Evolutionary conservation across 1,284 basidiomycete genomes (phyloP).

Genomic region (Fomes fomentarius): DNA sequence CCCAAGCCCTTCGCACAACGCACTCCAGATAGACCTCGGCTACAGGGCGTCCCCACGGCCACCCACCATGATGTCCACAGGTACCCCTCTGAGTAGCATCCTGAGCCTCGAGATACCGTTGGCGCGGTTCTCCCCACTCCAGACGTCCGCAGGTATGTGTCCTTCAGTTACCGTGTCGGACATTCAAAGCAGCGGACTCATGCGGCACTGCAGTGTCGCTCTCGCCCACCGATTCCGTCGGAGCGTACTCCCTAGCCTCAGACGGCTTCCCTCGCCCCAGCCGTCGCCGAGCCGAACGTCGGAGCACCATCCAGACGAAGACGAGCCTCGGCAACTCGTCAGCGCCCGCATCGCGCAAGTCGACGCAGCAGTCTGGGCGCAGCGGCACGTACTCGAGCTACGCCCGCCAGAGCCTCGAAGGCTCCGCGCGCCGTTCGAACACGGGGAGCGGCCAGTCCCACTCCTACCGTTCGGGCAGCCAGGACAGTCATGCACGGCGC

Average conservation of each 20-base stretch:
- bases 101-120: conserved; percentile 9
- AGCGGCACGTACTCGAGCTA: conserved; percentile 2
- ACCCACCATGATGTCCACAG: conserved; percentile 4
- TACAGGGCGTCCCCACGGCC: conserved; percentile 4
- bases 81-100: not conserved
- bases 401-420: not conserved
- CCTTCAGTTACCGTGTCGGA: not conserved
- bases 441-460: not conserved
- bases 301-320: conserved; percentile 10
- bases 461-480: not conserved
- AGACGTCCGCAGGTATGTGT: not conserved
- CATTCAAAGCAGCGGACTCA: not conserved
- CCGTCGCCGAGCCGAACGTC: conserved; percentile 5
- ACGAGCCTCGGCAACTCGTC: conserved; percentile 6
- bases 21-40: conserved; percentile 9
- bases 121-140: conserved; percentile 2
- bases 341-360: not conserved
- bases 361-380: not conserved
- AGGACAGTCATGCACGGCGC: conserved; percentile 2
- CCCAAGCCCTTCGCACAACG: conserved; percentile 4
- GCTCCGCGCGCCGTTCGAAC: not conserved
- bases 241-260: conserved; percentile 8
- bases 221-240: conserved; percentile 8
- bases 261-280: conserved; percentile 10
- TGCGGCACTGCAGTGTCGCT: too few relatives aligned